Conservation (phyloP, 805 yeast species). For the Candida palmyrensis region DNA sequence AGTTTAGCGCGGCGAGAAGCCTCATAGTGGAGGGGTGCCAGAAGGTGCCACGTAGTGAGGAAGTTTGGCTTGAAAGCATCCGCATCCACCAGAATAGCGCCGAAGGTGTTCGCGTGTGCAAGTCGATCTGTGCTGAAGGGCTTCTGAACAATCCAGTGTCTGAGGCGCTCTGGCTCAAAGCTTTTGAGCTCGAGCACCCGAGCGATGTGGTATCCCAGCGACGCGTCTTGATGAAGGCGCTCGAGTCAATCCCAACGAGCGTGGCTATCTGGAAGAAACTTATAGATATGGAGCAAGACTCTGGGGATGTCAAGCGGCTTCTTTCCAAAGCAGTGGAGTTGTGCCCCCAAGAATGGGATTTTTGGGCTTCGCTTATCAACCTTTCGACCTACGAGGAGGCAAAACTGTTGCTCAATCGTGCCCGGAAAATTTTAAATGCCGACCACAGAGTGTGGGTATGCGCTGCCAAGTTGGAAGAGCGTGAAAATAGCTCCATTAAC, state of each 20-base stretch:
- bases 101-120: conserved; percentile 41
- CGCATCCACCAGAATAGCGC: conserved; percentile 48
- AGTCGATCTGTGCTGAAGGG: conserved; percentile 60
- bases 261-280: conserved; percentile 65
- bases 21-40: conserved; percentile 73
- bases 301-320: conserved; percentile 46
- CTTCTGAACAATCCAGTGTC: conserved; percentile 52
- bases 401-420: conserved; percentile 49
- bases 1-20: conserved; percentile 49
- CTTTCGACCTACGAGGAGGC: conserved; percentile 45
- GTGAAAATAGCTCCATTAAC: conserved; percentile 42
- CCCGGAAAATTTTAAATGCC: conserved; percentile 49
- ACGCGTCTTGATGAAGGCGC: conserved; percentile 62
- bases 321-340: conserved; percentile 63
- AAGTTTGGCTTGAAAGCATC: conserved; percentile 78
- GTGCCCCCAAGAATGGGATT: conserved; percentile 55
- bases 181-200: conserved; percentile 53
- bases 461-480: conserved; percentile 60
- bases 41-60: conserved; percentile 59
- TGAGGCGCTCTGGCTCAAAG: conserved; percentile 67
- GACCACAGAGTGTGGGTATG: conserved; percentile 61
- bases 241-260: conserved; percentile 57
- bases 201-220: conserved; percentile 47
- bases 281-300: conserved; percentile 53
- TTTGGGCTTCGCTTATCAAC: conserved; percentile 60